phyloP scores from a whole-genome alignment of 441 rosid species.

The Flueggea neowawraea region DNA sequence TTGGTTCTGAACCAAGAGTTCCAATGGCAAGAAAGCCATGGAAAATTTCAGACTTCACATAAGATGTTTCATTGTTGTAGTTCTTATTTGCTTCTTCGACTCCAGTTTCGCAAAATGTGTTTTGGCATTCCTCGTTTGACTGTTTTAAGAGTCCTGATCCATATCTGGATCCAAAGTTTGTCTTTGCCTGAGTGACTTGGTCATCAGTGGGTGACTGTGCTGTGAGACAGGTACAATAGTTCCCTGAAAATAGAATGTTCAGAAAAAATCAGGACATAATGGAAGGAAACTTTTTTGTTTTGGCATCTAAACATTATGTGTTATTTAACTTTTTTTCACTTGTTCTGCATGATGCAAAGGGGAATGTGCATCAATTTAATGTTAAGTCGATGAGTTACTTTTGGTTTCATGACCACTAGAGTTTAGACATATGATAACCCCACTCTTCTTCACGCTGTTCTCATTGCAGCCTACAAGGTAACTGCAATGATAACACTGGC shows the following conservation, averaged over 20 bases:
- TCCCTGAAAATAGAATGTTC: constrained; percentile 45
- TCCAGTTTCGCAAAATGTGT: constrained; percentile 32
- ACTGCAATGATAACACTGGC: too few species aligned
- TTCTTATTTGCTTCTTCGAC: constrained; percentile 21
- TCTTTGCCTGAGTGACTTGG: constrained; percentile 30
- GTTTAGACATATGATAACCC: too few species aligned
- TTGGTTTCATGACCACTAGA: too few species aligned
- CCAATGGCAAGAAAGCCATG: constrained; percentile 89
- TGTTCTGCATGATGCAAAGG: constrained; percentile 6
- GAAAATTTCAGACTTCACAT: constrained; percentile 47
- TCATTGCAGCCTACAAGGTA: too few species aligned
- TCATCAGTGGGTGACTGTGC: constrained; percentile 48
- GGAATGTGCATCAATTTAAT: constrained; percentile 4
- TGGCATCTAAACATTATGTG: background rate
- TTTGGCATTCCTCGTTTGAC: constrained; percentile 36
- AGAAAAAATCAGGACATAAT: constrained; percentile 15
- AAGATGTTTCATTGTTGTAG: constrained; percentile 34
- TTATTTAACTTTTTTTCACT: background rate
- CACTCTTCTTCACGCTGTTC: too few species aligned
- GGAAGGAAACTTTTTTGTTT: constrained; percentile 10
- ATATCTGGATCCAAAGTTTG: constrained; percentile 40
- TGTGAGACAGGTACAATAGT: constrained; percentile 47
- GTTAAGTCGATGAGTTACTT: too few species aligned
- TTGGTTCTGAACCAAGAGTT: constrained; percentile 68
- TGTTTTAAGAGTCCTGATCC: constrained; percentile 30